Base-by-base conservation (phyloP, 2,329 filamentous ascomycete species). In the Xylariaceae sp. region DNA sequence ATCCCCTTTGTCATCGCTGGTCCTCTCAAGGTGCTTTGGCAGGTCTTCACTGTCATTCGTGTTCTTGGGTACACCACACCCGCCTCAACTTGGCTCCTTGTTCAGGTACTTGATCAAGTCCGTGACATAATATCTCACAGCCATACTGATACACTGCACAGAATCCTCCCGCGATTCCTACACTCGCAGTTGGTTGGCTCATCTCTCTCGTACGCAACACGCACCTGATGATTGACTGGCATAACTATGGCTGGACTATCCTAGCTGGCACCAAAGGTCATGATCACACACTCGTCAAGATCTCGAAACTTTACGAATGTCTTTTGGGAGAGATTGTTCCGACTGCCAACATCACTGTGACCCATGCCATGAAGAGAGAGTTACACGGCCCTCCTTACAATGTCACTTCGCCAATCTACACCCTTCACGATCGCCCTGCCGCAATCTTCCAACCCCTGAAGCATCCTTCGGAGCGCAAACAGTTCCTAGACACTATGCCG, bases 191-290 rank as follows among this genome's bases (percentile, higher is more conserved):
- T 36, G 88, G 90, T 14, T 77, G 86, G 18, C 56, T 92, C 3
- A 78, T 90, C 44, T 89, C 89, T 63, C 81, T 85, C 60, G 69
- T 96, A 46, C 86, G 94, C 45, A 87, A 89, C 61, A 96, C 89
- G 38, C 82, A 83, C 51, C 80, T 99, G 4, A 79, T 97, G 55
- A 88, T 97, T 50, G 94, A 99, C 75, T 99, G 94, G 94, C 94
- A 99, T 75, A 99, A 99, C 72, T 97, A 97, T 71, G 94, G 93
- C 61, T 96, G 93, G 78, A 93, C 90, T 9, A 96, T 99, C 62
- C 82, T 99, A 3, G 88, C 81, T 5, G 77, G 81, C 44, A 82
- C 79, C 45, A 73, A 76, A 19, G 78, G 82, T 39, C 58, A 72
- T 2, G 70, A 66, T 6, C 89, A 95, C 65, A 87, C 87, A 0